A percentile compares a stretch with the other conserved stretches of the same genome.
phyloP scores from a whole-genome alignment of 2,329 filamentous ascomycete genomes.

The Ceratocystis variospora region DNA sequence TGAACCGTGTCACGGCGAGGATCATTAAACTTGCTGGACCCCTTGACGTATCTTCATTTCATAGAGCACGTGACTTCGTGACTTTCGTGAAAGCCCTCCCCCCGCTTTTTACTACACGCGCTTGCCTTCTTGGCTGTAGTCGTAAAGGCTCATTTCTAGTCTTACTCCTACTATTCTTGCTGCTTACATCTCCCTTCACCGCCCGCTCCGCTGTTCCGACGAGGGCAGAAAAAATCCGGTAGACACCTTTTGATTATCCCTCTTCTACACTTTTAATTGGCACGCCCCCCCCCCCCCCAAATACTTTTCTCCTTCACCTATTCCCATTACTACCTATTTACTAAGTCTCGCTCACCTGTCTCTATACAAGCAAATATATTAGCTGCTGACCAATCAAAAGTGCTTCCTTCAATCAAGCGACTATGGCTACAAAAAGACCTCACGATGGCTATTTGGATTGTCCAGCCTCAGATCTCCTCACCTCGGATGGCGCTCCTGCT shows the following conservation, averaged over 20 bases:
- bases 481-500: background rate
- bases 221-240: no score
- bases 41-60: background rate
- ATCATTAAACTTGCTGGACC: background rate
- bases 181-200: background rate
- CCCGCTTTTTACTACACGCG: background rate
- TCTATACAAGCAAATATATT: no score
- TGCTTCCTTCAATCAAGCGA: background rate
- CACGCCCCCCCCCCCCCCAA: no score
- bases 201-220: background rate
- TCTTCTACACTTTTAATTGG: no score
- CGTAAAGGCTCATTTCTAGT: background rate
- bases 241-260: no score
- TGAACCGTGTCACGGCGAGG: constrained; percentile 5
- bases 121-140: background rate
- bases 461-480: background rate
- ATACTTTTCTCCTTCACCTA: no score
- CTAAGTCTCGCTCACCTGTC: no score
- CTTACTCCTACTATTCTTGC: background rate
- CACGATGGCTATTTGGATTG: background rate
- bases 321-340: no score
- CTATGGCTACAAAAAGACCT: constrained; percentile 16
- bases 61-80: background rate
- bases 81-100: background rate
- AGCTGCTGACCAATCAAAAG: no score